Evolutionary conservation across 2,329 filamentous ascomycete species (phyloP).

Genomic region (Metarhizium sp.): DNA sequence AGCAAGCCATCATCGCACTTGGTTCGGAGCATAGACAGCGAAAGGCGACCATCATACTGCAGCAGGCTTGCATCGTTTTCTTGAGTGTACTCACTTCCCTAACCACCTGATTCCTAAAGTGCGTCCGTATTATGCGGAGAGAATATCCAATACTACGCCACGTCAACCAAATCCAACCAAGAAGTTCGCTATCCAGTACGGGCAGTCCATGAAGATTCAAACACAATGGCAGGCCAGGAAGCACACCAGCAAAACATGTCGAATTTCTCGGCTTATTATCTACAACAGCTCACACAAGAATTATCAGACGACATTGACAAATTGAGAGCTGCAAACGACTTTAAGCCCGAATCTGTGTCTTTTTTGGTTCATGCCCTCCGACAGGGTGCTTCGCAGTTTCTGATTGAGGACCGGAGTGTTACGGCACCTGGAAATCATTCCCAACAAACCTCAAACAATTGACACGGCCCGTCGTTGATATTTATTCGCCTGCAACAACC

Average conservation of each 20-base stretch:
- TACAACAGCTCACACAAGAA: conserved; percentile 59
- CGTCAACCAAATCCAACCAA: not conserved
- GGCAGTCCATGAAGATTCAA: not conserved
- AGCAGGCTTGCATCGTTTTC: not conserved
- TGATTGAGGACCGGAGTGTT: conserved; percentile 26
- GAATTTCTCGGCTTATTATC: conserved; percentile 56
- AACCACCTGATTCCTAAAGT: not conserved
- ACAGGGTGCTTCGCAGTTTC: conserved; percentile 57
- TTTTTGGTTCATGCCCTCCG: conserved; percentile 59
- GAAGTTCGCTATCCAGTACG: not conserved
- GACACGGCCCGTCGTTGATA: not conserved
- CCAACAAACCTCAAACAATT: not conserved
- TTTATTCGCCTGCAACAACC: no score
- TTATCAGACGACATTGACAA: conserved; percentile 67
- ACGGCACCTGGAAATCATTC: not conserved
- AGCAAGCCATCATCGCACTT: not conserved
- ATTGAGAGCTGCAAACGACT: conserved; percentile 60
- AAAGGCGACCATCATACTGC: not conserved
- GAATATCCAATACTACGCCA: not conserved
- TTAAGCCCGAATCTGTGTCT: conserved; percentile 53
- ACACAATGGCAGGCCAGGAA: conserved; percentile 7
- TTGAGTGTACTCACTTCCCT: not conserved
- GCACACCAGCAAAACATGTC: not conserved
- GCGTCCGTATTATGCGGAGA: no score
- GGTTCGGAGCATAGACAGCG: not conserved